Evolutionary conservation across 139 green algal genomes (phyloP), one percentile per base, ranked within the genome.

Genomic region (Raphidocelis subcapitata): DNA sequence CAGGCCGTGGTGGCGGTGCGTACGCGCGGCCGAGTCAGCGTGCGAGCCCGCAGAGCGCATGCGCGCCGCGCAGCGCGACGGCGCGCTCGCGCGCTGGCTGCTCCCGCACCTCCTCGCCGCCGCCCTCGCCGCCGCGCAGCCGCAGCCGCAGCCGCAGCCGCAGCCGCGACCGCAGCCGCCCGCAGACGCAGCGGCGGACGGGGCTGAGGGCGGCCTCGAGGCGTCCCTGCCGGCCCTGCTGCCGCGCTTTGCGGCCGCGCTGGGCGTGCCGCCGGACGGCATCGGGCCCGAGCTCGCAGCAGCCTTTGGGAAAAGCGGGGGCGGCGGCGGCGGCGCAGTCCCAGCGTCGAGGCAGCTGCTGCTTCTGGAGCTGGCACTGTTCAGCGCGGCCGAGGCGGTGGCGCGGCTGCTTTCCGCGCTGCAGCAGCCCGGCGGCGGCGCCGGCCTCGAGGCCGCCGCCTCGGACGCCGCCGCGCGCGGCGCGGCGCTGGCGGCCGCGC

Each of bases 1-100:
- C 62, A 77, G 70, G 65, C 37, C 70, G 46, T 89, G 83, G 83
- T 90, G 83, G 85, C 46, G 67, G 8, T 20, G 23, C 24, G 49
- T 72, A 5, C 8, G 33, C 29, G 76, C 79, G 24, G 81, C 86
- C 0, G 81, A 88, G 71, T 28, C 35, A 10, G 4, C 59, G 24
- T 3, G 14, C 5, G 28, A 51, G 4, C 55, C 62, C 24, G 86
- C 84, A 0, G 68, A 56, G 0, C 18, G 52, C 3, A 70, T 77
- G 69, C 67, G 82, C 3, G 44, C 21, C 23, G 37, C 37, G 4
- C 56, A 57, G 47, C 28, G 31, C 0, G 46, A 51, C 2, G 71
- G 72, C 8, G 70, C 84, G 33, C 59, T 74, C 5, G 67, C 75
- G 60, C 79, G 74, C 44, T 84, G 69, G 69, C 70, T 68, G 69